Base-by-base conservation (phyloP, 2,329 filamentous ascomycete genomes). In the Talaromyces amestolkiae region DNA sequence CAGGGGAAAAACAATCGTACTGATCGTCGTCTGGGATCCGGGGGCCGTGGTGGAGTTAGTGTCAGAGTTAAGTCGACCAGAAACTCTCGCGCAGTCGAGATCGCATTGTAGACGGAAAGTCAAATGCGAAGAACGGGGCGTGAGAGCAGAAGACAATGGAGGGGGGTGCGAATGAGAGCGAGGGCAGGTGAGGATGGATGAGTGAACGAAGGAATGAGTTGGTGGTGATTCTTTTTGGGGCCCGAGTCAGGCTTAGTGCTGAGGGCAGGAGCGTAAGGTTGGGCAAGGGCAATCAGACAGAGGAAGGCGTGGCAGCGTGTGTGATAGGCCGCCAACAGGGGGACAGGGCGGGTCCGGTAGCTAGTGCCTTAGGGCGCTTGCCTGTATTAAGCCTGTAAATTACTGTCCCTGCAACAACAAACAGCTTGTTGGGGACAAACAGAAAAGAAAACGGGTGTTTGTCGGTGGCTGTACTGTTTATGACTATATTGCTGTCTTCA, bases 21-120 rank as follows among this genome's bases (percentile, higher is more conserved):
- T 54, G 65, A 45, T 59, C 54, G 60, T 60, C 65, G 56, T 24
- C 54, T 56, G 27, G 39, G 53, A 59, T 60, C 24, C 19, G 58
- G 47, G 58, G 37, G 60, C 7, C 24, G 61, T 35, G 60, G 60
- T 53, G 60, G 53, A 63, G 59, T 63, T 35, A 37, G 37, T 15
- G 47, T 17, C 45, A 53, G 58, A 58, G 43, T 43, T 53, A 35
- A 37, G 41, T 47, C 53, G 58, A 58, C 37, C 51, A 39, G 64
- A 31, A 59, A 45, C 39, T 61, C 56, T 54, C 45, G 47, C 24
- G 35, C n/a, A 35, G 39, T 60, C 43, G 63, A 56, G 43, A 45
- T 53, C 54, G 63, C 63, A 63, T 64, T 60, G 63, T 64, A 68
- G 61, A 72, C 73, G 63, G 76, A 72, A 76, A 41, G 37, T 9